Base-by-base conservation (phyloP, 2,329 filamentous ascomycete genomes). In the Nigrospora sphaerica region DNA sequence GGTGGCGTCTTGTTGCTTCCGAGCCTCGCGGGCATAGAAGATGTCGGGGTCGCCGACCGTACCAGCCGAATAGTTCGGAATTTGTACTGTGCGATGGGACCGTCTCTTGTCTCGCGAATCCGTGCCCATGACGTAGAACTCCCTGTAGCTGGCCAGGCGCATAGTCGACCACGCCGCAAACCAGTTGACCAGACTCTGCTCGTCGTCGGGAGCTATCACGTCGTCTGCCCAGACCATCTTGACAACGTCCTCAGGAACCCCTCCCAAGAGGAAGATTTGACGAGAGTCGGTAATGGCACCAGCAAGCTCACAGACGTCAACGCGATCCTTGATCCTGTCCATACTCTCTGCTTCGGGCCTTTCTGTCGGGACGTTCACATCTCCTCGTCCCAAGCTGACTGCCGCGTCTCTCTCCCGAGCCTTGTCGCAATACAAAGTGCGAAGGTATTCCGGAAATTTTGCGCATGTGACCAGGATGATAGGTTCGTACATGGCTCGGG, bases 101-200 rank as follows among this genome's bases (percentile, higher is more conserved):
- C 53, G 40, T 32, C 48, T 46, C 1, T 52, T 57, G 12, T 52
- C 58, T 14, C 52, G 43, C 3, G 58, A 35, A 51, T 55, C 51
- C 1, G 77, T 77, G 3, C 79, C 80, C 5, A 83, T 46, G 3
- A 84, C 73, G 16, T 67, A 63, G 52, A 83, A 83, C 34, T 70
- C 73, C 32, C 78, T 72, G 54, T 72, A 78, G 36, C 63, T 61
- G 47, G 80, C 72, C 33, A 78, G 55, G 31, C 73, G 71, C 46
- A 60, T 49, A 32, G 68, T 63, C 1, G 77, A 67, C 80, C 80
- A 84, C 60, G 69, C 76, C 1, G 75, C 78, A 57, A 82, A 84
- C 74, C 77, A 83, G 50, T 81, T 78, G 11, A 83, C 71, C 28
- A 85, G 63, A 47, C 74, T 80, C 55, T 81, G 75, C 55, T 85